These are phyloP conservation scores for Neltuma alba DNA, from an alignment of 306 rosid species.

Conservation along the genomic window DNA sequence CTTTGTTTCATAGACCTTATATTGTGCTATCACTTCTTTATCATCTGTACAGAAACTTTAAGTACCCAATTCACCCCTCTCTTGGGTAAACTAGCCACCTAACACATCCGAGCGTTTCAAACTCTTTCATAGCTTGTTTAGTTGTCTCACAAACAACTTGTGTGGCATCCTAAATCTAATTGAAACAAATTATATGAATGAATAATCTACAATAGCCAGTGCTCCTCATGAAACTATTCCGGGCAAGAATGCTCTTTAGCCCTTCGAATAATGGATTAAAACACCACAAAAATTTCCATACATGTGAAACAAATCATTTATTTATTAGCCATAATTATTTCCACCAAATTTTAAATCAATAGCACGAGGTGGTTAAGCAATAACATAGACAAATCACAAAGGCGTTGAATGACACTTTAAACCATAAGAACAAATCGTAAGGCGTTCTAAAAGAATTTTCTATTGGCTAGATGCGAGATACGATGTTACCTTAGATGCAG, in stretches of 20 bases:
- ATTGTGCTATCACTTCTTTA: no score
- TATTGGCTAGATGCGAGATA: background rate
- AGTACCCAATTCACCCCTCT: no score
- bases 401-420: background rate
- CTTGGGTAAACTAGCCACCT: no score
- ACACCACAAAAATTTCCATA: background rate
- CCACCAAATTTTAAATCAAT: background rate
- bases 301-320: background rate
- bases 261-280: background rate
- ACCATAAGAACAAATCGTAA: background rate
- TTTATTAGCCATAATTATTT: background rate
- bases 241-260: background rate
- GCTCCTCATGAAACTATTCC: no score
- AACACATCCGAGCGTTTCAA: no score
- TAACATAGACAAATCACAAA: background rate
- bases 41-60: no score
- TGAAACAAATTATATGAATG: no score
- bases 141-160: no score
- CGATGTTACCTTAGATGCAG: conserved; percentile 52
- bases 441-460: background rate
- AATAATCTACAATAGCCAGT: background rate
- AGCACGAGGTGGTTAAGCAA: background rate
- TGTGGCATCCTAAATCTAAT: no score
- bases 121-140: no score
- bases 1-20: no score